Evolutionary conservation across 2,329 filamentous ascomycete genomes (phyloP), one percentile per base, ranked within the genome.

Genomic region (Colletotrichum incanum): DNA sequence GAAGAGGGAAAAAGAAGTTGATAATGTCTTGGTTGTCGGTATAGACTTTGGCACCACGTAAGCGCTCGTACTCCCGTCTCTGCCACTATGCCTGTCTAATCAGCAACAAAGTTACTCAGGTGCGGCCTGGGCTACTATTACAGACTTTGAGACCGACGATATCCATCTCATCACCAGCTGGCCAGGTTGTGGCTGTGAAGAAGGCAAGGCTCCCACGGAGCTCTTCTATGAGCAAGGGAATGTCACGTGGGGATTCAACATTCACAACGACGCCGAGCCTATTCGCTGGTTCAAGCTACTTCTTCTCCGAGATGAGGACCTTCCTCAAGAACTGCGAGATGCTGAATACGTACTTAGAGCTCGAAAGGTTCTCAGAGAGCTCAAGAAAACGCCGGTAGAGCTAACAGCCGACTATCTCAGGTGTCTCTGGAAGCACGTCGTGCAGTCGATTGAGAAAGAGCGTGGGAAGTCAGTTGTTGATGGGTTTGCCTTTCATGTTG

Each of bases 21-120:
- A 43, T 23, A n/a, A 43, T 11, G 12, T 60, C 0, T 75, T 85
- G 5, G 74, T 84, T n/a, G 74, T 86, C 5, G 82, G 84, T 0
- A 79, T 87, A 20, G 85, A 86, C 45, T 86, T 86, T 64, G 85
- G 84, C 1, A 87, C 85, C 0, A 87, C 84, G 76, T 85, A 72
- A 31, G 28, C 28, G 28, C 28, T 31, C 28, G 28, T 31, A 6
- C 28, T 31, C 28, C 6, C 28, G 28, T 1, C 28, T 31, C 28
- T 70, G 80, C n/a, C 26, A 55, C 11, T 6, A 54, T 71, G 12
- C 67, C 34, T 18, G 16, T 5, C 23, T 41, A 18, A 45, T 8
- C 18, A 45, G 41, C 18, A 12, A 16, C 49, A 26, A 31, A 84
- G 82, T 0, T 82, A 76, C 60, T 85, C 84, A 0, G 84, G 84